These are phyloP conservation scores for Ustilago hordei DNA, from an alignment of 1,284 basidiomycete species.

Conservation along the genomic window DNA sequence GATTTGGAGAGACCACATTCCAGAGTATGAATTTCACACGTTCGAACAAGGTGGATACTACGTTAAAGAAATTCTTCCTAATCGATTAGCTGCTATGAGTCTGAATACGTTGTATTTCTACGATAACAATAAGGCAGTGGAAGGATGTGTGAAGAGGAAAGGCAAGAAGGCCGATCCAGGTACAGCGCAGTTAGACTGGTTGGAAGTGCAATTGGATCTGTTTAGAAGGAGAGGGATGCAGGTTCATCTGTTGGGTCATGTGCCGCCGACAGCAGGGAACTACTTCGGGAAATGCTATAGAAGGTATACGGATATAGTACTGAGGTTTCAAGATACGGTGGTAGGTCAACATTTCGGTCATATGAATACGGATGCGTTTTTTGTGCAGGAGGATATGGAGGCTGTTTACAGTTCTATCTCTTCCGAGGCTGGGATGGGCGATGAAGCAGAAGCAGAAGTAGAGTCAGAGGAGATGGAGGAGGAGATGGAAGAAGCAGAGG, in stretches of 20 bases:
- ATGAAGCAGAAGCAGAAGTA: neutral
- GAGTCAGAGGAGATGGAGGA: neutral
- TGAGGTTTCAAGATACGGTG: constrained; percentile 89
- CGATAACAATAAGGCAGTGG: constrained; percentile 84
- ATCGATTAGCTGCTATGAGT: constrained; percentile 82
- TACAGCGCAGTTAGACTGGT: constrained; percentile 77
- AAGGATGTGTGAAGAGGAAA: constrained; percentile 67
- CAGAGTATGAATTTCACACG: constrained; percentile 79
- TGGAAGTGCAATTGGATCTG: constrained; percentile 83
- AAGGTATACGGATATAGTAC: constrained; percentile 81
- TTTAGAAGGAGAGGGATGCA: constrained; percentile 83
- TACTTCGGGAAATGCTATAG: constrained; percentile 87
- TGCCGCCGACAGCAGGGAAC: constrained; percentile 82
- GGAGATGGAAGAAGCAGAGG: neutral
- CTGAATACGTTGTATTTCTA: constrained; percentile 94
- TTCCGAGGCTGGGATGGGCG: neutral
- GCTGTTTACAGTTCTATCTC: constrained; percentile 18
- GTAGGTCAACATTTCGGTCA: constrained; percentile 87
- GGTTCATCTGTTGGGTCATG: constrained; percentile 74
- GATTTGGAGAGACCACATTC: constrained; percentile 87
- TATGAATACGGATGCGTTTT: constrained; percentile 71
- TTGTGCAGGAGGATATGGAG: constrained; percentile 63
- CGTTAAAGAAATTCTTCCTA: constrained; percentile 82
- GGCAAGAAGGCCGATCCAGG: constrained; percentile 51
- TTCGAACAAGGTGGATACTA: constrained; percentile 79